Evolutionary conservation across 768 basidiomycete species (phyloP).

Genomic region (Leccinum sublutescens): DNA sequence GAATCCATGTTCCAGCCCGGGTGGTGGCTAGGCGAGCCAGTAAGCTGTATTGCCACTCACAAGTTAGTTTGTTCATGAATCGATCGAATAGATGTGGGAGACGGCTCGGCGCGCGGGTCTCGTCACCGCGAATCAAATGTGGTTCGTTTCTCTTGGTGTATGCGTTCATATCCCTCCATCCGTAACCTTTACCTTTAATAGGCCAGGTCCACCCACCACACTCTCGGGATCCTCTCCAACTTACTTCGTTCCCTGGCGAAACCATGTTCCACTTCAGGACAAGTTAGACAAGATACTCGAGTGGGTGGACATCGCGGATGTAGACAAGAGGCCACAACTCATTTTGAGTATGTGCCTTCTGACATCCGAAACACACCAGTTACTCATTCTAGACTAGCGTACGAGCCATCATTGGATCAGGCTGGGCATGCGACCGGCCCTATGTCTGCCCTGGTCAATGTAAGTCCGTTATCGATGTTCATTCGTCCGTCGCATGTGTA

Average conservation of each 20-base stretch:
- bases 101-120: constrained; percentile 74
- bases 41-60: constrained; percentile 36
- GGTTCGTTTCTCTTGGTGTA: constrained; percentile 46
- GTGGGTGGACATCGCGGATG: constrained; percentile 77
- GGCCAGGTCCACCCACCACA: constrained; percentile 83
- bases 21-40: constrained; percentile 93
- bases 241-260: constrained; percentile 80
- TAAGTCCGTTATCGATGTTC: constrained; percentile 32
- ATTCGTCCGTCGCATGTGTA: neutral
- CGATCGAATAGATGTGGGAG: constrained; percentile 75
- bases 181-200: constrained; percentile 25
- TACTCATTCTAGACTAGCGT: constrained; percentile 43
- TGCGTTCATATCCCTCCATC: neutral
- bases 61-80: neutral
- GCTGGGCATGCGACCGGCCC: constrained; percentile 76
- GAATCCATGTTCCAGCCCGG: constrained; percentile 60
- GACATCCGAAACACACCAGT: neutral
- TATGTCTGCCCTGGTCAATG: constrained; percentile 66
- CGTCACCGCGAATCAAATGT: constrained; percentile 87
- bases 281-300: constrained; percentile 76
- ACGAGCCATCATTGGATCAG: constrained; percentile 85
- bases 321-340: constrained; percentile 70
- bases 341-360: constrained; percentile 55
- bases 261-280: constrained; percentile 48
- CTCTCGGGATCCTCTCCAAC: constrained; percentile 61